These are phyloP conservation scores for Brettanomyces nanus DNA, from an alignment of 805 yeast species.

Conservation along the genomic window DNA sequence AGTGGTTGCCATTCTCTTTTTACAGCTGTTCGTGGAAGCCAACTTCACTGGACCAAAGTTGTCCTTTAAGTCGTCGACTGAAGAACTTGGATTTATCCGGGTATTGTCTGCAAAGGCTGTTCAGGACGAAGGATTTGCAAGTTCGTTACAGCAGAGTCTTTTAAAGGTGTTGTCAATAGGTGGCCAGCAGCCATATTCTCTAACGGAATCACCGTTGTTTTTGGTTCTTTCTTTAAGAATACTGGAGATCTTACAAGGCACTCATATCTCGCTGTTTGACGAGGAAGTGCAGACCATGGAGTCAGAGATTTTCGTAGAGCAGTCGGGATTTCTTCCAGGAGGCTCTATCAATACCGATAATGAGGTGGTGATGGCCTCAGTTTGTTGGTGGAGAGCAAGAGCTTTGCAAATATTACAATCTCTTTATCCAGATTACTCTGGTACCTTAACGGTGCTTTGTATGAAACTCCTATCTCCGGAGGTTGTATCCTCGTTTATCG, in stretches of 20 bases:
- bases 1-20: conserved; percentile 45
- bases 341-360: conserved; percentile 8
- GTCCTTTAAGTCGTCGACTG: conserved; percentile 21
- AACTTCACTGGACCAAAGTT: conserved; percentile 81
- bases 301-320: conserved; percentile 16
- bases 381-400: conserved; percentile 73
- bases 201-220: conserved; percentile 42
- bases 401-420: conserved; percentile 57
- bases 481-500: conserved; percentile 26
- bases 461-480: conserved; percentile 31
- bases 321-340: conserved; percentile 11
- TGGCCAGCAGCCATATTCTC: conserved; percentile 67
- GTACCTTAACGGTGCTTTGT: conserved; percentile 32
- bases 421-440: conserved; percentile 52
- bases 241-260: conserved; percentile 32
- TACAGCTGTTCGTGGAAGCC: conserved; percentile 64
- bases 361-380: conserved; percentile 36
- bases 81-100: conserved; percentile 9
- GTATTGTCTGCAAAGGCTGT: conserved; percentile 16
- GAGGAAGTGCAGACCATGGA: conserved; percentile 8
- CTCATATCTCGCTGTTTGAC: conserved; percentile 23
- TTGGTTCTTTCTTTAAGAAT: conserved; percentile 35
- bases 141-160: conserved; percentile 4
- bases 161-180: conserved; percentile 14
- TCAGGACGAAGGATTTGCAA: conserved; percentile 15